Conservation (phyloP, 139 green algal species). For the Pedinophyceae sp. region DNA sequence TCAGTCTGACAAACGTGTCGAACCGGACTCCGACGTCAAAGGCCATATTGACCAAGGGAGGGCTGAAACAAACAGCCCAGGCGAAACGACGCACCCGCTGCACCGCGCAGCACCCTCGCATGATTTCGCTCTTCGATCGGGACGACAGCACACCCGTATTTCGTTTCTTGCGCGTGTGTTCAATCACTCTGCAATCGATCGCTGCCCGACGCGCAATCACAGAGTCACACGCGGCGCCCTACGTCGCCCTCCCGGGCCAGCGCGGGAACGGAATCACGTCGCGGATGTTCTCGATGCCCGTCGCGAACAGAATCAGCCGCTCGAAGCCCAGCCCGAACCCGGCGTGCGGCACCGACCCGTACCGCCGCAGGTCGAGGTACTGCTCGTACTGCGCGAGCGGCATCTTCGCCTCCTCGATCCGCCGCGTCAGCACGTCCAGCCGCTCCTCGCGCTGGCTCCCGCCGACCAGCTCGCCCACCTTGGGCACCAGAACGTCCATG, state of each 20-base stretch:
- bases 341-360: constrained; percentile 80
- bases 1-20: too few species aligned
- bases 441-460: constrained; percentile 79
- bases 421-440: constrained; percentile 43
- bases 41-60: too few species aligned
- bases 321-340: constrained; percentile 98
- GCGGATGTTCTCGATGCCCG: constrained; percentile 98
- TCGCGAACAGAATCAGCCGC: constrained; percentile 91
- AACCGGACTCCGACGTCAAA: too few species aligned
- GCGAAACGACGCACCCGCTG: too few species aligned
- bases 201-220: too few species aligned
- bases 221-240: too few species aligned
- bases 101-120: too few species aligned
- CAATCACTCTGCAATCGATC: too few species aligned
- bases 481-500: constrained; percentile 96
- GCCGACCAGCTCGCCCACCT: constrained; percentile 82
- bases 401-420: constrained; percentile 56
- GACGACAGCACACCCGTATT: too few species aligned
- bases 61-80: too few species aligned
- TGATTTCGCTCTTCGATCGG: too few species aligned
- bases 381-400: constrained; percentile 59
- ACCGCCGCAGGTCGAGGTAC: constrained; percentile 90
- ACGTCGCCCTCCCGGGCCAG: constrained; percentile 51
- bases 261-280: constrained; percentile 97
- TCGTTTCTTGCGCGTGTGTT: too few species aligned